These are phyloP conservation scores for Babesia sp. DNA, from an alignment of 169 alveolate species.

Conservation along the genomic window DNA sequence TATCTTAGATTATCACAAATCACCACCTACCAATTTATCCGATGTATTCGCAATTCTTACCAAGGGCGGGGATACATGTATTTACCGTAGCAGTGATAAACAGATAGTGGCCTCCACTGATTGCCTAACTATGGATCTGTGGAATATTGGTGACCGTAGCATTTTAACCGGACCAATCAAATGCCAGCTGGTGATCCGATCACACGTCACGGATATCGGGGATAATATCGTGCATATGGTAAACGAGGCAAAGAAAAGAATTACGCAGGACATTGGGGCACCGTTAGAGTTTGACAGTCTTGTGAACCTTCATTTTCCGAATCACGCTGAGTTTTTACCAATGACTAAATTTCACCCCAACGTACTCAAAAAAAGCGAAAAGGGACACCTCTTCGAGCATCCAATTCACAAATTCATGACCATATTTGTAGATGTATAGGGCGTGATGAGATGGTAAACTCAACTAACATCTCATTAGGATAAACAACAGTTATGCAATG, in stretches of 20 bases:
- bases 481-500: too few species aligned
- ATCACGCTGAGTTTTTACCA: not conserved
- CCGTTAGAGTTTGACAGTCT: conserved; percentile 6
- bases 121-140: conserved; percentile 36
- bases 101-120: conserved; percentile 20
- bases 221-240: not conserved
- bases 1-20: not conserved
- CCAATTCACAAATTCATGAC: conserved; percentile 26
- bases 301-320: conserved; percentile 11
- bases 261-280: not conserved
- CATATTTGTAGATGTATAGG: conserved; percentile 12
- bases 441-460: too few species aligned
- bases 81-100: conserved; percentile 1
- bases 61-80: not conserved
- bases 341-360: conserved; percentile 7
- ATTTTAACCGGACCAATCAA: conserved; percentile 1
- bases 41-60: conserved; percentile 3
- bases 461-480: too few species aligned
- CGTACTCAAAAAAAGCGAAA: not conserved
- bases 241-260: not conserved
- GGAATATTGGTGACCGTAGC: conserved; percentile 12
- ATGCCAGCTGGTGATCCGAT: conserved; percentile 17
- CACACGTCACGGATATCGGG: not conserved
- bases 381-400: not conserved
- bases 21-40: not conserved